phyloP scores from a whole-genome alignment of 306 rosid species.

The Luffa aegyptiaca region DNA sequence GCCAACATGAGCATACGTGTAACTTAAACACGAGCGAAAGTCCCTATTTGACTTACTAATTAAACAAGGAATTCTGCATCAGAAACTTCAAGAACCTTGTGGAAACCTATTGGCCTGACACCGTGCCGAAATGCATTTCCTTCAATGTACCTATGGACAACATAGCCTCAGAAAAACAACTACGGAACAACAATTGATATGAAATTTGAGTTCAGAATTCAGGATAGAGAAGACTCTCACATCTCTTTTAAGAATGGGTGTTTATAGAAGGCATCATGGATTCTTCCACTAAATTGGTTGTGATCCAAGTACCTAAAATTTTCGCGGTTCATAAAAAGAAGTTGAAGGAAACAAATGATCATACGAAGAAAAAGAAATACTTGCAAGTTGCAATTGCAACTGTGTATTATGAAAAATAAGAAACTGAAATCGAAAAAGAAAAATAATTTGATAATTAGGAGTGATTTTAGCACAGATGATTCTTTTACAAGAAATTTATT shows the following conservation, averaged over 20 bases:
- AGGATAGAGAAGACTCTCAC: conserved; percentile 37
- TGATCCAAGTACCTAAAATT: conserved; percentile 74
- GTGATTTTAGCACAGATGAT: too few species aligned
- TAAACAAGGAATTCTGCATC: conserved; percentile 77
- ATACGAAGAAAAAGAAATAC: neutral
- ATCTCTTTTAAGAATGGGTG: conserved; percentile 93
- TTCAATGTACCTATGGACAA: conserved; percentile 17
- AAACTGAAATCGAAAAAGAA: neutral
- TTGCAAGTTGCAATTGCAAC: neutral
- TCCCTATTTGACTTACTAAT: neutral
- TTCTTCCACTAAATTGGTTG: conserved; percentile 94
- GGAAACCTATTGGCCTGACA: conserved; percentile 71
- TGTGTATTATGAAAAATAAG: neutral
- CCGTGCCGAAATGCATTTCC: conserved; percentile 85
- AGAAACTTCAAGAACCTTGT: conserved; percentile 85
- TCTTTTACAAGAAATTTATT: too few species aligned
- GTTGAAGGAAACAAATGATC: neutral
- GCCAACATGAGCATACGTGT: neutral
- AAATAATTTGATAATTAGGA: neutral
- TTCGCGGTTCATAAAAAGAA: neutral
- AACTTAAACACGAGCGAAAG: neutral
- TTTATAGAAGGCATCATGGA: conserved; percentile 76
- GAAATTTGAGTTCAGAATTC: neutral
- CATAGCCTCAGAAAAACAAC: neutral
- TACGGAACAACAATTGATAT: neutral